These are phyloP conservation scores for Cyclanthera cordifolia DNA, from an alignment of 306 rosid species.

Conservation along the genomic window DNA sequence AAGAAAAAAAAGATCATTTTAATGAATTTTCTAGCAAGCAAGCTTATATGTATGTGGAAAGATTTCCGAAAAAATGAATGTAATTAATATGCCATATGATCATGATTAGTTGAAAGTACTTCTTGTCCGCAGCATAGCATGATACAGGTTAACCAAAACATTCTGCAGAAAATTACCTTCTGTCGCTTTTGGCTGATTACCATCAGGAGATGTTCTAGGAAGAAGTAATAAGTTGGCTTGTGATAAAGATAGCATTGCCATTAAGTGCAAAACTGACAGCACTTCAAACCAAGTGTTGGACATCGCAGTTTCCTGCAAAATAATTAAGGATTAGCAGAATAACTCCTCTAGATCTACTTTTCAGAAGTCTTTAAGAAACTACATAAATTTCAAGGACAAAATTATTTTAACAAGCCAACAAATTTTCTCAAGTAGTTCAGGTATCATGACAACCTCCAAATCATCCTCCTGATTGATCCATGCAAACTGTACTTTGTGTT, in stretches of 20 bases:
- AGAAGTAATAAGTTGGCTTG: slow-evolving; percentile 90
- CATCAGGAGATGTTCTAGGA: slow-evolving; percentile 80
- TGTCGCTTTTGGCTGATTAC: slow-evolving; percentile 72
- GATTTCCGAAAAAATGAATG: neutral
- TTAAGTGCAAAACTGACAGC: slow-evolving; percentile 85
- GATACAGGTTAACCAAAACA: neutral
- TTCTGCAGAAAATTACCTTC: slow-evolving; percentile 43
- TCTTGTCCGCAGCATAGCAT: neutral
- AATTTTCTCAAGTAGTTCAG: neutral
- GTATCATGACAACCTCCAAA: slow-evolving; percentile 48
- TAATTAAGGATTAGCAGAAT: slow-evolving; percentile 8
- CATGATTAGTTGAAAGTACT: neutral
- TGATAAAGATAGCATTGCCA: slow-evolving; percentile 76
- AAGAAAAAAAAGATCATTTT: too few relatives aligned
- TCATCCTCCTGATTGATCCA: slow-evolving; percentile 98
- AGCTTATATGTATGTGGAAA: neutral
- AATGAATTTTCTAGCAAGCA: neutral
- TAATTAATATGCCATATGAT: neutral
- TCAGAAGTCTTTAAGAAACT: neutral
- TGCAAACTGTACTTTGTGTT: slow-evolving; percentile 65
- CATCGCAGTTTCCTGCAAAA: slow-evolving; percentile 79
- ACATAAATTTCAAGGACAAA: slow-evolving; percentile 1
- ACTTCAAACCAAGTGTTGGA: slow-evolving; percentile 90
- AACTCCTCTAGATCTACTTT: neutral
- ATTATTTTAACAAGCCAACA: slow-evolving; percentile 4